Evolutionary conservation across 805 yeast species (phyloP).

Genomic region (Myxozyma kluyveri): DNA sequence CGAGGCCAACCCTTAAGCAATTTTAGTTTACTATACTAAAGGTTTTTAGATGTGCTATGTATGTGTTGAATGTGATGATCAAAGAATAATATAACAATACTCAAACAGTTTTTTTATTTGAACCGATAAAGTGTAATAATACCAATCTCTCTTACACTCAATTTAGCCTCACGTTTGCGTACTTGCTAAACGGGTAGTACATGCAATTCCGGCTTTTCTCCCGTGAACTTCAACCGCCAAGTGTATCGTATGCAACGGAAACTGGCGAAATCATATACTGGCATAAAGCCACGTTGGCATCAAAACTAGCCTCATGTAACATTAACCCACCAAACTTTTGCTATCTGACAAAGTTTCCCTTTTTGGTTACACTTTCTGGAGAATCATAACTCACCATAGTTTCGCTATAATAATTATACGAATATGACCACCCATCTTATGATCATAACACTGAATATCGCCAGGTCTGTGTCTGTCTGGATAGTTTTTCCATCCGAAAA

Average conservation of each 20-base stretch:
- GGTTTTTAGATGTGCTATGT: conserved; percentile 25
- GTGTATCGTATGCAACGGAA: too few species aligned
- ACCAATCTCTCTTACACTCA: too few species aligned
- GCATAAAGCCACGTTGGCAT: neutral
- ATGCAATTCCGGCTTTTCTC: conserved; percentile 3
- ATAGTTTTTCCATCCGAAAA: too few species aligned
- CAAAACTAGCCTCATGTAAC: conserved; percentile 88
- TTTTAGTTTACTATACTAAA: neutral
- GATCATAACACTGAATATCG: too few species aligned
- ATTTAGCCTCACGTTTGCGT: neutral
- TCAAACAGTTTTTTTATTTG: neutral
- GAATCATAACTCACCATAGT: conserved; percentile 66
- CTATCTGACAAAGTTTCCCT: conserved; percentile 56
- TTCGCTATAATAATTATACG: conserved; percentile 17
- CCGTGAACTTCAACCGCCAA: too few species aligned
- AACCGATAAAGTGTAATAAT: too few species aligned
- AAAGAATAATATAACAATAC: neutral
- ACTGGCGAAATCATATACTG: too few species aligned
- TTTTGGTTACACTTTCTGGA: conserved; percentile 48
- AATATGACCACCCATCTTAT: conserved; percentile 43
- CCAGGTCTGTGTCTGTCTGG: too few species aligned
- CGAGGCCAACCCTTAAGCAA: conserved; percentile 38
- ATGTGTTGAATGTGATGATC: too few species aligned
- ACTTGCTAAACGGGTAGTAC: conserved; percentile 12
- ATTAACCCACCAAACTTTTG: conserved; percentile 73